Base-by-base conservation (phyloP, 441 rosid genomes). In the Populus hybrid region DNA sequence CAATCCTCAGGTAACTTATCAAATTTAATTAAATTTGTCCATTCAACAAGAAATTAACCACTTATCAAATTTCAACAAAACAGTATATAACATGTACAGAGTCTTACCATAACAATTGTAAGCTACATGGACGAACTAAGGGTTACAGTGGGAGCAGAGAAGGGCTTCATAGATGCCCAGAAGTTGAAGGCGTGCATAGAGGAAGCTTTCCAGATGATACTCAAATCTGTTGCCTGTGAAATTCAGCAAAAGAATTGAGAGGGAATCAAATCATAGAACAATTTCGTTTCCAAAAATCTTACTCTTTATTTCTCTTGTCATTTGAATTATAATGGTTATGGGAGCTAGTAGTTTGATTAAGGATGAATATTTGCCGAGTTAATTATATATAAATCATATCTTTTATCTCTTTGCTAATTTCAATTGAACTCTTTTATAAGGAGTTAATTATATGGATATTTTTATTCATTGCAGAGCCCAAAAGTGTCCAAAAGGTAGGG, bases 1-100 rank as follows among this genome's bases (percentile, higher is more conserved):
- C 9, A 71, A 46, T 7, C 86, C 84, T 21, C 82, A 73, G 76
- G 84, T 73, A 24, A 24, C 24, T 24, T 24, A 24, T 24, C 24
- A 24, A 69, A 7, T 0, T 18, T 0, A 16, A 5, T 53, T 18
- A 18, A 16, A 53, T 5, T 18, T 53, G 16, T 18, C 7, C 21
- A 5, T 35, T 35, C 38, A 35, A 35, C 32, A 30, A 30, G 32
- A 3, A 30, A 30, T 30, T 30, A 30, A 30, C 3, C 32, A 30
- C 32, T 30, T 30, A 30, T 30, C 32, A 3, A 30, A 30, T 30
- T 30, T 30, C 32, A 30, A 30, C 32, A 30, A 30, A 30, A 30
- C 32, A 30, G 4, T 30, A 30, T 30, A 30, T 30, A 30, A 30
- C 32, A 30, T 30, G 32, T 18, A 8, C 61, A 53, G 61, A 53